Percentiles rank a stretch among this genome's conserved stretches.
phyloP scores from a whole-genome alignment of 495 filamentous ascomycete species.

The Trypethelium eluteriae region DNA sequence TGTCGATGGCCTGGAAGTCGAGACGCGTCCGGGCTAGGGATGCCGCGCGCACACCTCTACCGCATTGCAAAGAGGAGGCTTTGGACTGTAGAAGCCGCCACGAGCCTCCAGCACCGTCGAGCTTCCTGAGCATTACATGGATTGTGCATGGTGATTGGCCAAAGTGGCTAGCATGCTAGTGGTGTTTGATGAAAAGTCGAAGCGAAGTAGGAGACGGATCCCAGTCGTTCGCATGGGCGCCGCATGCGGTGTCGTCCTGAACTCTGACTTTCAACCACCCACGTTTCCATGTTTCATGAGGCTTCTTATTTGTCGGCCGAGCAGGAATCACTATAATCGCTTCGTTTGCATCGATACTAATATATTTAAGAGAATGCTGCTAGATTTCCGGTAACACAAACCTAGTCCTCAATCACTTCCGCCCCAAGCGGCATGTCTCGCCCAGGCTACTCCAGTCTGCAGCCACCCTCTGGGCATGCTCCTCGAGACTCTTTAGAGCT shows the following conservation, averaged over 20 bases:
- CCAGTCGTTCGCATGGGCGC: neutral
- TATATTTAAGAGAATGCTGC: conserved; percentile 6
- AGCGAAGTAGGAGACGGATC: conserved; percentile 2
- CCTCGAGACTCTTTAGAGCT: conserved; percentile 93
- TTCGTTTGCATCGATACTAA: neutral
- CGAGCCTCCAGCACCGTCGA: conserved; percentile 6
- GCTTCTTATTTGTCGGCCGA: neutral
- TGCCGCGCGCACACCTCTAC: neutral
- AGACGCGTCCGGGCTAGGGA: conserved; percentile 36
- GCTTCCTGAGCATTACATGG: conserved; percentile 1
- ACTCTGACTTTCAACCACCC: neutral
- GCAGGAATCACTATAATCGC: neutral
- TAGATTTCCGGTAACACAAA: conserved; percentile 2
- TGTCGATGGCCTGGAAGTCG: conserved; percentile 57
- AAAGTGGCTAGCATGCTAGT: neutral
- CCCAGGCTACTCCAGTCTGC: conserved; percentile 28
- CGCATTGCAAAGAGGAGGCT: neutral
- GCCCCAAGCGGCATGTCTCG: conserved; percentile 22
- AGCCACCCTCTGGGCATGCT: conserved; percentile 33
- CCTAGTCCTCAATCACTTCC: neutral
- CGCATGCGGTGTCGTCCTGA: conserved; percentile 4
- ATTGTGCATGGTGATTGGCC: conserved; percentile 1
- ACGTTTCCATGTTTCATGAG: conserved; percentile 1
- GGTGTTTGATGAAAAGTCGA: neutral
- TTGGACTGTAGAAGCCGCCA: neutral